These are phyloP conservation scores for Pseudocercospora fijiensis DNA, from an alignment of 2,329 filamentous ascomycete genomes.

Conservation along the genomic window DNA sequence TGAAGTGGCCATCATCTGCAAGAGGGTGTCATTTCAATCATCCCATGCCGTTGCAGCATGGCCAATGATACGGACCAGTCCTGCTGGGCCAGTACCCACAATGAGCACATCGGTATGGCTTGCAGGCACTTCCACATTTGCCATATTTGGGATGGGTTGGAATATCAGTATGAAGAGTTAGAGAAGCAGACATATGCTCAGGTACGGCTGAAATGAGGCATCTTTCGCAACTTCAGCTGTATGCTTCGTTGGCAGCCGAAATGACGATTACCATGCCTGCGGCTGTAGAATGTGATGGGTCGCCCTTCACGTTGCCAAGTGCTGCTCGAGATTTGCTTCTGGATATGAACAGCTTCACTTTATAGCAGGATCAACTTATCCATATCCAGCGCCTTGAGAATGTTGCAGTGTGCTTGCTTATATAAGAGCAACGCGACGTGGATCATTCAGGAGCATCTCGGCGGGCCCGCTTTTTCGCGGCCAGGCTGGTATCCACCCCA, in stretches of 20 bases:
- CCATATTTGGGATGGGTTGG: neutral
- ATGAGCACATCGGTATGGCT: constrained; percentile 32
- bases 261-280: too few relatives aligned
- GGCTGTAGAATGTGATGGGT: neutral
- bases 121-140: neutral
- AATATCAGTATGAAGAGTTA: neutral
- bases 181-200: too few relatives aligned
- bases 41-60: neutral
- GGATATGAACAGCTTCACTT: neutral
- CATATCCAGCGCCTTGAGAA: neutral
- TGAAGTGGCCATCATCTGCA: constrained; percentile 43
- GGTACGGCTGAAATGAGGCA: neutral
- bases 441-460: too few relatives aligned
- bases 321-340: too few relatives aligned
- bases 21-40: neutral
- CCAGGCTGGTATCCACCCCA: neutral
- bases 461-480: neutral
- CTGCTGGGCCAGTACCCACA: constrained; percentile 30
- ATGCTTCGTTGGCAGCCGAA: too few relatives aligned
- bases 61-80: constrained; percentile 22
- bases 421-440: too few relatives aligned
- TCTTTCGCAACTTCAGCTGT: neutral
- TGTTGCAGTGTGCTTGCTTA: neutral
- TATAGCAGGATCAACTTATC: too few relatives aligned
- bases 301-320: too few relatives aligned